These are phyloP conservation scores for Raffaelea arxii DNA, from an alignment of 2,329 filamentous ascomycete species.

Conservation along the genomic window DNA sequence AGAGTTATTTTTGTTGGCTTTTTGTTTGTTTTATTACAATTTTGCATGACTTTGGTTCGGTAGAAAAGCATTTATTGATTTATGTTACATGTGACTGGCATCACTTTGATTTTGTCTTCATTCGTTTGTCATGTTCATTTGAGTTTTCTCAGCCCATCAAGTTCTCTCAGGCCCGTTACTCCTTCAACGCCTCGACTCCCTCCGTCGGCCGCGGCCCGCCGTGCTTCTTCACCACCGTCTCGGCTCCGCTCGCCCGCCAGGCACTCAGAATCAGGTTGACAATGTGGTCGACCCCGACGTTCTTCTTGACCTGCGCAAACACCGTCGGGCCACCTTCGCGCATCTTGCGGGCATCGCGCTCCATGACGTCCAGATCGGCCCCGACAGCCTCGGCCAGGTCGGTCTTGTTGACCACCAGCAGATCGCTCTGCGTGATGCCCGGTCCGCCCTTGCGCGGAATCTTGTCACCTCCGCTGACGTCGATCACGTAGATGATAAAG, in stretches of 20 bases:
- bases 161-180: too few relatives aligned
- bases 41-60: background rate
- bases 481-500: constrained; percentile 98
- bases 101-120: too few relatives aligned
- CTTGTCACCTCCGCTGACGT: constrained; percentile 94
- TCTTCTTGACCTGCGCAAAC: constrained; percentile 95
- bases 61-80: too few relatives aligned
- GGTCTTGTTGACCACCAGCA: constrained; percentile 95
- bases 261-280: constrained; percentile 80
- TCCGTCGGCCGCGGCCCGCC: constrained; percentile 50
- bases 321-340: constrained; percentile 90
- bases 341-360: constrained; percentile 88
- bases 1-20: constrained; percentile 14
- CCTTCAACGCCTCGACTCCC: constrained; percentile 37
- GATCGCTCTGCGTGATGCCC: constrained; percentile 90
- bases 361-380: constrained; percentile 88
- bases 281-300: constrained; percentile 75
- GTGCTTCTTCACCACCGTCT: constrained; percentile 41
- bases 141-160: too few relatives aligned
- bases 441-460: constrained; percentile 92
- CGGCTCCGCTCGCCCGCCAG: constrained; percentile 84
- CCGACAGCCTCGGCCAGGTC: constrained; percentile 86
- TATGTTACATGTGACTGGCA: too few relatives aligned
- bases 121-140: too few relatives aligned
- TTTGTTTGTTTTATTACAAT: background rate